Percentiles rank a stretch among this genome's conserved stretches.
These are phyloP conservation scores for Hondaea fermentalgiana DNA, from an alignment of 108 stramenopile genomes.

Conservation along the genomic window DNA sequence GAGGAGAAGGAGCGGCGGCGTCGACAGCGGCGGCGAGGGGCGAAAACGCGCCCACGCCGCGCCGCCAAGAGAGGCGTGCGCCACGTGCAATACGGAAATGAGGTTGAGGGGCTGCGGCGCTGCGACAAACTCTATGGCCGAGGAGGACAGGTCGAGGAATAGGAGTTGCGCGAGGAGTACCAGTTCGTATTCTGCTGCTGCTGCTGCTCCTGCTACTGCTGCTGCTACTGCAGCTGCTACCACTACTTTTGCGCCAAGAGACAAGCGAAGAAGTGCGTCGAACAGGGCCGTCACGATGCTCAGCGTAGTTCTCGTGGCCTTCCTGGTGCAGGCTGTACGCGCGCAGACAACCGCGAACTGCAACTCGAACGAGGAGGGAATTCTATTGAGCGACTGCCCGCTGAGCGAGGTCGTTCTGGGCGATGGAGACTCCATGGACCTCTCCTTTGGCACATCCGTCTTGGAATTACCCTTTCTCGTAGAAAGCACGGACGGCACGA, in stretches of 20 bases:
- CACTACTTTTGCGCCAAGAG: not conserved
- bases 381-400: not conserved
- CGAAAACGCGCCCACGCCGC: too few relatives aligned
- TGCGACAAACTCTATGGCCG: too few relatives aligned
- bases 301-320: not conserved
- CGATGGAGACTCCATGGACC: not conserved
- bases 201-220: too few relatives aligned
- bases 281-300: not conserved
- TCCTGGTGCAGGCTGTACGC: not conserved
- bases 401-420: not conserved
- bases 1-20: too few relatives aligned
- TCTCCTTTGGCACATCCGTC: not conserved
- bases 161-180: too few relatives aligned
- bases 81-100: too few relatives aligned
- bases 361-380: not conserved
- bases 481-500: not conserved
- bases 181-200: too few relatives aligned
- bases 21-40: too few relatives aligned
- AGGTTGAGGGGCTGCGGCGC: too few relatives aligned
- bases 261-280: not conserved
- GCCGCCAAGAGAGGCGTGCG: too few relatives aligned
- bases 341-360: not conserved
- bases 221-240: not conserved
- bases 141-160: too few relatives aligned
- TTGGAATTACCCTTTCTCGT: not conserved